A percentile compares a stretch with the other conserved stretches of the same genome.
Conservation (phyloP, 129 eudicot genomes). For the Gnaphalium uliginosum region DNA sequence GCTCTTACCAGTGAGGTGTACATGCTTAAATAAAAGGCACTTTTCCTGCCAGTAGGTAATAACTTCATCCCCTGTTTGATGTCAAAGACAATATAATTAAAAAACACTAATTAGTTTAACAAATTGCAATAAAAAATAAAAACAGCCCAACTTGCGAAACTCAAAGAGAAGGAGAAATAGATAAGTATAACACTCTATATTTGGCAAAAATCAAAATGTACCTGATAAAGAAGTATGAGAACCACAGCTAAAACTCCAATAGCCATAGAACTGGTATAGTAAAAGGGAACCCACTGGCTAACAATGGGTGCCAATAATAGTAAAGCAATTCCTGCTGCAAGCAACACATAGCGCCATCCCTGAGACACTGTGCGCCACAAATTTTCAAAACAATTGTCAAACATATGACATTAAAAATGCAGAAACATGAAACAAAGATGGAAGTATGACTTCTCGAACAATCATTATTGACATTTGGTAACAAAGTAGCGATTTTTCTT, state of each 20-base stretch:
- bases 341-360: conserved; percentile 71
- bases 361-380: conserved; percentile 63
- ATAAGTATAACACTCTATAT: neutral
- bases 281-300: conserved; percentile 89
- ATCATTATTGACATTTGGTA: conserved; percentile 1
- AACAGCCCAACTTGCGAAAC: neutral
- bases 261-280: conserved; percentile 92
- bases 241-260: conserved; percentile 81
- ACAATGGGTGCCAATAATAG: conserved; percentile 75
- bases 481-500: neutral
- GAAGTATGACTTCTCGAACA: neutral
- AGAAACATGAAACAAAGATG: neutral
- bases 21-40: conserved; percentile 61
- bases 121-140: neutral
- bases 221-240: conserved; percentile 90
- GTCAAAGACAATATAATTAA: conserved; percentile 16
- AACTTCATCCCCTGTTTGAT: conserved; percentile 81
- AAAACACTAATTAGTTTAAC: neutral
- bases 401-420: neutral
- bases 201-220: conserved; percentile 22
- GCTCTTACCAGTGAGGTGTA: conserved; percentile 68
- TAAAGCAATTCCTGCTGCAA: conserved; percentile 59
- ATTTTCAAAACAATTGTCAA: conserved; percentile 21
- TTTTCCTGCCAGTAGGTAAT: conserved; percentile 94
- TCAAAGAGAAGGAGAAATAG: neutral